A percentile compares a stretch with the other conserved stretches of the same genome.
These are phyloP conservation scores for Stentor coeruleus DNA, from an alignment of 73 alveolate species.

Conservation along the genomic window DNA sequence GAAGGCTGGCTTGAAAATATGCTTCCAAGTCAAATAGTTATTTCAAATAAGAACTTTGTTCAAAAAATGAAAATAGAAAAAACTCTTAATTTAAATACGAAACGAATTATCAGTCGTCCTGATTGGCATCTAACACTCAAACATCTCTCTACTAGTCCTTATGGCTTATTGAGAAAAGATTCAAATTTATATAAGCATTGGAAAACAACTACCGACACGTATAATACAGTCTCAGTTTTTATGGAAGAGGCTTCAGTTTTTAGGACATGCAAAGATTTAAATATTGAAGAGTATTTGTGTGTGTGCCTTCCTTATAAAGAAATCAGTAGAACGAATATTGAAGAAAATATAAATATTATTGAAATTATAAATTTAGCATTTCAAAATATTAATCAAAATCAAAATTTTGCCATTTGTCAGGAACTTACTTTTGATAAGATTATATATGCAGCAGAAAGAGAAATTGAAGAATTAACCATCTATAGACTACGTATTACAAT, in stretches of 20 bases:
- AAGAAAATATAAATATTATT: neutral
- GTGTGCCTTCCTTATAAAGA: neutral
- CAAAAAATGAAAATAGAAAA: neutral
- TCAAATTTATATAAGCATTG: neutral
- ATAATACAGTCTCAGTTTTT: neutral
- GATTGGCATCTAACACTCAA: conserved; percentile 20
- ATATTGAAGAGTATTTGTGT: neutral
- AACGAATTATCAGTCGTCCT: neutral
- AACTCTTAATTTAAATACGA: neutral
- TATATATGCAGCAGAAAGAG: conserved; percentile 1
- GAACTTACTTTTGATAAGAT: neutral
- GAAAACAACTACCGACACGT: neutral
- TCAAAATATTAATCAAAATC: neutral
- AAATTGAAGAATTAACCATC: neutral
- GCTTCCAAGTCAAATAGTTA: conserved; percentile 5
- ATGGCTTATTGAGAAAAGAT: neutral
- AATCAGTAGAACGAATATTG: neutral
- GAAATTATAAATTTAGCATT: neutral
- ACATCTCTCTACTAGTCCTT: neutral
- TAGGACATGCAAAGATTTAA: neutral
- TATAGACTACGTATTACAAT: neutral
- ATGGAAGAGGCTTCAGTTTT: neutral
- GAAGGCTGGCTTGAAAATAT: conserved; percentile 7
- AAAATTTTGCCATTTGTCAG: neutral
- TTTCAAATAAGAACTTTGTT: neutral